Conservation (phyloP, 441 rosid species). For the Adansonia gregorii region DNA sequence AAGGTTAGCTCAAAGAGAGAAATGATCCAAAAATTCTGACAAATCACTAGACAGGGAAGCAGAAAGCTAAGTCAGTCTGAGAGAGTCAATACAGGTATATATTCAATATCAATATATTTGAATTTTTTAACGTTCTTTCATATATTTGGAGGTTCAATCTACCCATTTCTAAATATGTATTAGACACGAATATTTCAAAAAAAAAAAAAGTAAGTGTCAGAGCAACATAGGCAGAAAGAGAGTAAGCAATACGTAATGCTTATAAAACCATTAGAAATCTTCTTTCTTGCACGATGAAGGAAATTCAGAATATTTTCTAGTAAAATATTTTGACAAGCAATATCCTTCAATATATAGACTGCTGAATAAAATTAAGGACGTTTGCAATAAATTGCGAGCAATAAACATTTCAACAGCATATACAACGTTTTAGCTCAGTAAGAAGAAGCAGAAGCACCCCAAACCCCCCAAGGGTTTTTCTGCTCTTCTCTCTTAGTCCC, state of each 20-base stretch:
- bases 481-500: neutral
- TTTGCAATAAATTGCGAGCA: neutral
- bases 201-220: too few species aligned
- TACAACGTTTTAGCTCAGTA: conserved; percentile 1
- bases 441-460: neutral
- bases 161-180: too few species aligned
- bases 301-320: neutral
- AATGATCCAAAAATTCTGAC: neutral
- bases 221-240: neutral
- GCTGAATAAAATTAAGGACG: neutral
- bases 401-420: neutral
- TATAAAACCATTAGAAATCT: neutral
- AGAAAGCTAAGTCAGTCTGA: neutral
- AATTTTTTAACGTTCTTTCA: too few species aligned
- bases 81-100: too few species aligned
- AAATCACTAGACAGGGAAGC: conserved; percentile 10
- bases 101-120: too few species aligned
- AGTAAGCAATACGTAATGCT: neutral
- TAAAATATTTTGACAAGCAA: neutral
- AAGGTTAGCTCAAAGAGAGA: conserved; percentile 6
- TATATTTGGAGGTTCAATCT: too few species aligned
- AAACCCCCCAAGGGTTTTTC: neutral
- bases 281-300: neutral
- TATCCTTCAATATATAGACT: neutral
- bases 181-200: too few species aligned